Conservation (phyloP, 192 early-diverging fungal species). For the Pecoramyces ruminantium region DNA sequence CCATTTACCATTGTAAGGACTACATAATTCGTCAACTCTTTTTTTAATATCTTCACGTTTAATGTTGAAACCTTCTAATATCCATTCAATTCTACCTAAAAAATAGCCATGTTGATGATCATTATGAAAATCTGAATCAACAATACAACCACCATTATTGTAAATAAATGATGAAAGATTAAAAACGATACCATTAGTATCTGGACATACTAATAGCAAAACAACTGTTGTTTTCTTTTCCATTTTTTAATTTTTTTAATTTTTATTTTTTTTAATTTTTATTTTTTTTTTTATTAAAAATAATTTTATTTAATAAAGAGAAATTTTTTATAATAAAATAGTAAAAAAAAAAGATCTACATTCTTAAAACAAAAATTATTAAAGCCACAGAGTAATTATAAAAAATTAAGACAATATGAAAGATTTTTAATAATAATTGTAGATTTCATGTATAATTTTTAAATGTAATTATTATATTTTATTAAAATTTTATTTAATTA, state of each 20-base stretch:
- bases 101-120: background rate
- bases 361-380: too few species aligned
- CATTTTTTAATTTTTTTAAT: background rate
- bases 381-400: too few species aligned
- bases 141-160: background rate
- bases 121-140: constrained; percentile 1
- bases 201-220: background rate
- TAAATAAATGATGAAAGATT: background rate
- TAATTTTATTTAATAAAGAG: too few species aligned
- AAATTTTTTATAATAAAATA: too few species aligned
- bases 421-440: too few species aligned
- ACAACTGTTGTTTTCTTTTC: background rate
- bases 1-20: background rate
- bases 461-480: too few species aligned
- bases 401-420: too few species aligned
- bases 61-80: background rate
- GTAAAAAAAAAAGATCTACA: too few species aligned
- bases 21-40: background rate
- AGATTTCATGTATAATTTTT: too few species aligned
- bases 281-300: too few species aligned
- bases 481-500: too few species aligned
- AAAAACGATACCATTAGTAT: background rate
- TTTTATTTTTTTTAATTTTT: background rate
- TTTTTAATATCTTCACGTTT: background rate
- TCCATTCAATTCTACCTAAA: constrained; percentile 1